phyloP scores from a whole-genome alignment of 306 rosid species.

The Leucaena leucocephala region DNA sequence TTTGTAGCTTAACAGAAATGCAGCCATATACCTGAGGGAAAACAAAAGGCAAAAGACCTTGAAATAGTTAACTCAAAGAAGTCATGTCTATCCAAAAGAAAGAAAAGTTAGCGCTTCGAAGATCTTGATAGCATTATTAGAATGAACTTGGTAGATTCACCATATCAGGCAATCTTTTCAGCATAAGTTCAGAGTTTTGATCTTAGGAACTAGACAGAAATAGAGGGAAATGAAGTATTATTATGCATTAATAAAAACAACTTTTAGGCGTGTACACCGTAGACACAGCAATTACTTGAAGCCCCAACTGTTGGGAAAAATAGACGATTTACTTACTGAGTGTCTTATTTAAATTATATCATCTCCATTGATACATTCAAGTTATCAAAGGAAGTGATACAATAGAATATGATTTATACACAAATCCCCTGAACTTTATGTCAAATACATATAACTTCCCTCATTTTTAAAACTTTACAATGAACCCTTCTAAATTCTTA shows the following conservation, averaged over 20 bases:
- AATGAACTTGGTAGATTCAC: not conserved
- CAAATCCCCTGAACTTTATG: too few relatives aligned
- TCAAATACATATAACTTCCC: too few relatives aligned
- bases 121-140: not conserved
- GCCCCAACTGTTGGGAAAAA: not conserved
- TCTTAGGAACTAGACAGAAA: not conserved
- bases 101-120: not conserved
- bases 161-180: not conserved
- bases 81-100: not conserved
- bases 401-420: too few relatives aligned
- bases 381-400: too few relatives aligned
- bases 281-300: not conserved
- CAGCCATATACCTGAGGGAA: constrained; percentile 61
- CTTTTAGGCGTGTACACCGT: not conserved
- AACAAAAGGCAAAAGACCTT: not conserved
- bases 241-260: not conserved
- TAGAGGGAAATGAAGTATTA: not conserved
- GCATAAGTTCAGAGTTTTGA: not conserved
- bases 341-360: too few relatives aligned
- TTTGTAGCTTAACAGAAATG: constrained; percentile 52
- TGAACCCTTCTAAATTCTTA: too few relatives aligned
- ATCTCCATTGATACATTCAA: too few relatives aligned
- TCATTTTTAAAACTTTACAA: too few relatives aligned
- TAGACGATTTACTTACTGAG: too few relatives aligned
- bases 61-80: constrained; percentile 6